Conservation (phyloP, 148 eudicot genomes). For the Cornus suecica region DNA sequence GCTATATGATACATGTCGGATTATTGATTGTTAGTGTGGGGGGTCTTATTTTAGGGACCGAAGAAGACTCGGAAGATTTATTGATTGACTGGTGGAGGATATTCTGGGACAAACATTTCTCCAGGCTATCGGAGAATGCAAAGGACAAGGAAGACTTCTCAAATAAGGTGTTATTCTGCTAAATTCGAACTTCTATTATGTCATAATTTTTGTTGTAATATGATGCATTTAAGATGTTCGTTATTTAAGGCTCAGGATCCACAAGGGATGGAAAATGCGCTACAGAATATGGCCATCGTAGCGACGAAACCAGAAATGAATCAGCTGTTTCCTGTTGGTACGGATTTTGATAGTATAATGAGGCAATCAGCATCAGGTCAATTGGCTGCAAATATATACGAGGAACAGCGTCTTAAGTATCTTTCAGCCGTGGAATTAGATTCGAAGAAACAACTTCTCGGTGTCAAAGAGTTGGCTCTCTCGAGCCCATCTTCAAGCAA, state of each 20-base stretch:
- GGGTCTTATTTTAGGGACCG: slow-evolving; percentile 22
- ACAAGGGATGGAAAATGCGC: slow-evolving; percentile 1
- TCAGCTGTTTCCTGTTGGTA: slow-evolving; percentile 11
- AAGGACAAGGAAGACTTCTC: slow-evolving; percentile 1
- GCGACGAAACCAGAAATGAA: slow-evolving; percentile 6
- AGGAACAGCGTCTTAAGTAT: neutral
- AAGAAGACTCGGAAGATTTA: slow-evolving; percentile 27
- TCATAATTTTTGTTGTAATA: neutral
- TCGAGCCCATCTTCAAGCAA: slow-evolving; percentile 15
- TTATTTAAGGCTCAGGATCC: slow-evolving; percentile 21
- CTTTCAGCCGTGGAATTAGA: neutral
- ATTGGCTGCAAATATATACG: neutral
- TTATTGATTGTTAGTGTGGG: neutral
- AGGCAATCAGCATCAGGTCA: neutral
- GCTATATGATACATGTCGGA: neutral
- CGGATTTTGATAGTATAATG: neutral
- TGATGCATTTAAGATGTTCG: neutral
- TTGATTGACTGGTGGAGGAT: slow-evolving; percentile 29
- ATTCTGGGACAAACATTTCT: slow-evolving; percentile 27
- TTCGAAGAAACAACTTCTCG: neutral
- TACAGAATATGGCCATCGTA: slow-evolving; percentile 6
- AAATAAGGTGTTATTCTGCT: slow-evolving; percentile 4
- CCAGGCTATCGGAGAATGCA: neutral
- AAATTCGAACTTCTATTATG: neutral
- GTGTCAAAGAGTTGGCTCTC: slow-evolving; percentile 4